These are phyloP conservation scores for Rhynchosporium secalis DNA, from an alignment of 2,329 filamentous ascomycete species.

Conservation along the genomic window DNA sequence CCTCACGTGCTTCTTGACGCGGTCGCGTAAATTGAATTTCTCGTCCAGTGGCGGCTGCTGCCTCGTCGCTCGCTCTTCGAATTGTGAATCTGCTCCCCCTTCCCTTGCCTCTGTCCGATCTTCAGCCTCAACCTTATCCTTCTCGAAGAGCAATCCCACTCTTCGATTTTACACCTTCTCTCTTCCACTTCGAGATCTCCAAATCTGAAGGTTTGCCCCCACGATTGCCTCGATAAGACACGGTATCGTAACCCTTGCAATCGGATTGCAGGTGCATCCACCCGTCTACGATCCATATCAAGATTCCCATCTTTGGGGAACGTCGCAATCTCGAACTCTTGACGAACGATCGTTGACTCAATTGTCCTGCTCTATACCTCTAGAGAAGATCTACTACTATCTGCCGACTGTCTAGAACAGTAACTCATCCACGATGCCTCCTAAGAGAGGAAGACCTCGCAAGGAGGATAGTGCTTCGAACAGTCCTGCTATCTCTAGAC, in stretches of 20 bases:
- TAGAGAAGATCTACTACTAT: constrained; percentile 22
- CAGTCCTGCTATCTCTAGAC: constrained; percentile 28
- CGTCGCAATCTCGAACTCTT: no score
- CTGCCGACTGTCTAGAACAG: constrained; percentile 6
- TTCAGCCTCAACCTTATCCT: not conserved
- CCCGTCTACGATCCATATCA: not conserved
- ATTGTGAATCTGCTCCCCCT: not conserved
- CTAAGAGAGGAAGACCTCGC: constrained; percentile 31
- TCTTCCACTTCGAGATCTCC: not conserved
- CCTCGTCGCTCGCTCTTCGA: not conserved
- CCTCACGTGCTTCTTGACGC: constrained; percentile 5
- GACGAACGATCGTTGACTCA: no score
- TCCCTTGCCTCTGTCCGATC: constrained; percentile 1
- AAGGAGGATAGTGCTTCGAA: constrained; percentile 25
- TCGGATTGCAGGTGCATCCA: not conserved
- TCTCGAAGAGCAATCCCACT: not conserved
- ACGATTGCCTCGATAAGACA: constrained; percentile 1
- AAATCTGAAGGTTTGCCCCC: not conserved
- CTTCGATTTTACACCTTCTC: not conserved
- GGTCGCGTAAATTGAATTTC: constrained; percentile 8
- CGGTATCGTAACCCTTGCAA: not conserved
- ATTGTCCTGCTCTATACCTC: not conserved
- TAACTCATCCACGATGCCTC: constrained; percentile 6
- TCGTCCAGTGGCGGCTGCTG: not conserved
- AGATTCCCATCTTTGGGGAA: no score